These are phyloP conservation scores for Pichia sp. DNA, from an alignment of 1,139 yeast genomes.

Conservation along the genomic window DNA sequence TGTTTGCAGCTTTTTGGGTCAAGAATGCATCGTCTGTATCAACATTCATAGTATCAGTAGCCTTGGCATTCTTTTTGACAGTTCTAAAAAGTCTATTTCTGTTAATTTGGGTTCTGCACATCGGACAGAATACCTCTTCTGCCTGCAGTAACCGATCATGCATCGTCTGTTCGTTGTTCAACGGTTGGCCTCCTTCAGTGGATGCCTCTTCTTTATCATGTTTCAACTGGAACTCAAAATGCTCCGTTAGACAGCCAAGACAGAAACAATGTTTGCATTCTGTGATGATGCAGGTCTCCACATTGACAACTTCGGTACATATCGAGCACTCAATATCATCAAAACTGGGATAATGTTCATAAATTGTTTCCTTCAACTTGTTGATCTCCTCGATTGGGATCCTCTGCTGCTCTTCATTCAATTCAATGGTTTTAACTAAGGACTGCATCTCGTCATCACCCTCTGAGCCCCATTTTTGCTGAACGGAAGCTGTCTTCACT, in stretches of 20 bases:
- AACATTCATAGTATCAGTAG: constrained; percentile 1
- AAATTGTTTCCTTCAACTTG: constrained; percentile 27
- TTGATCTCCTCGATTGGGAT: constrained; percentile 20
- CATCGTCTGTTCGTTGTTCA: neutral
- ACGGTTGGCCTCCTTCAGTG: neutral
- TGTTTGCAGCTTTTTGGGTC: constrained; percentile 12
- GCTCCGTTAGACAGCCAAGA: constrained; percentile 64
- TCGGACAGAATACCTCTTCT: constrained; percentile 44
- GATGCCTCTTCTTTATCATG: constrained; percentile 6
- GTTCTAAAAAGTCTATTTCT: constrained; percentile 38
- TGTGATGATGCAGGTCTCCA: constrained; percentile 55
- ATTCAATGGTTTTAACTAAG: constrained; percentile 20
- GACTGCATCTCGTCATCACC: constrained; percentile 26
- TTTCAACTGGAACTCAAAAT: constrained; percentile 36
- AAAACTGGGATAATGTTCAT: constrained; percentile 30
- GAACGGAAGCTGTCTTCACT: neutral
- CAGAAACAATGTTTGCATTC: constrained; percentile 83
- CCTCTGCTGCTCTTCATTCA: constrained; percentile 19
- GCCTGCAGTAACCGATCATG: constrained; percentile 9
- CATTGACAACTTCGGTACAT: constrained; percentile 62
- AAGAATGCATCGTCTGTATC: constrained; percentile 2
- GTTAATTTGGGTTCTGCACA: constrained; percentile 44
- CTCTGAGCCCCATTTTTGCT: constrained; percentile 12
- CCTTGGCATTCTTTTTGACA: constrained; percentile 6
- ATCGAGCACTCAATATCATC: constrained; percentile 73